Evolutionary conservation across 2,329 filamentous ascomycete species (phyloP), one percentile per base, ranked within the genome.

Genomic region (Aspergillus ustus): DNA sequence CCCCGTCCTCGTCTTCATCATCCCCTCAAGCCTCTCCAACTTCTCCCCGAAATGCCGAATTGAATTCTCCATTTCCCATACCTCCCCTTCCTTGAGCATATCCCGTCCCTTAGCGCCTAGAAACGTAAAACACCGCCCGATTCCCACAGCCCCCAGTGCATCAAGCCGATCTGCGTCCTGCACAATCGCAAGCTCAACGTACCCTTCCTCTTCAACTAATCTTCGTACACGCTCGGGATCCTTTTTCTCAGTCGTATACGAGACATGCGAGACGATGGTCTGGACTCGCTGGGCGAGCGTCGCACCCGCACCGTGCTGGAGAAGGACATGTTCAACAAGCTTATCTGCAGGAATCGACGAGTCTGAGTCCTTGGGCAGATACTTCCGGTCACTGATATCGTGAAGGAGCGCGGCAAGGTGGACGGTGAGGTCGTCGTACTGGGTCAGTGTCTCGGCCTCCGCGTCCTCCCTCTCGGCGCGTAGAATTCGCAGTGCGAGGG

Each of bases 101-200:
- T 73, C 70, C 50, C 68, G 67, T 15, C 72, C 69, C 61, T 73
- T 69, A 8, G 88, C 89, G 0, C 89, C 93, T 0, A 90, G 87
- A 74, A 88, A 97, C 0, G 89, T 88, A 74, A 95, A 93, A 45
- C 86, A 87, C 48, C 94, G 82, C 2, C 87, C 93, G 60, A 97
- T 89, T 0, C 94, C 94, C 31, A 97, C 86, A 0, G 91, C 92
- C 1, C 93, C 94, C 53, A 97, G 88, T 4, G 93, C 91, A 78
- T 98, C 94, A n/a, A 98, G 81, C 7, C 93, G 84, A 79, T 97
- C 94, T 4, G 93, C 93, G 76, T 97, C 94, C 78, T 97, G 93
- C 34, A 97, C 92, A 52, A 96, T 86, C 0, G 87, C 93, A 37
- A 95, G 80, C 75, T 95, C 92, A 1, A 91, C 91, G 73, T 91